A percentile compares a stretch with the other conserved stretches of the same genome.
These are phyloP conservation scores for Aureobasidium sp. DNA, from an alignment of 2,329 filamentous ascomycete species.

Conservation along the genomic window DNA sequence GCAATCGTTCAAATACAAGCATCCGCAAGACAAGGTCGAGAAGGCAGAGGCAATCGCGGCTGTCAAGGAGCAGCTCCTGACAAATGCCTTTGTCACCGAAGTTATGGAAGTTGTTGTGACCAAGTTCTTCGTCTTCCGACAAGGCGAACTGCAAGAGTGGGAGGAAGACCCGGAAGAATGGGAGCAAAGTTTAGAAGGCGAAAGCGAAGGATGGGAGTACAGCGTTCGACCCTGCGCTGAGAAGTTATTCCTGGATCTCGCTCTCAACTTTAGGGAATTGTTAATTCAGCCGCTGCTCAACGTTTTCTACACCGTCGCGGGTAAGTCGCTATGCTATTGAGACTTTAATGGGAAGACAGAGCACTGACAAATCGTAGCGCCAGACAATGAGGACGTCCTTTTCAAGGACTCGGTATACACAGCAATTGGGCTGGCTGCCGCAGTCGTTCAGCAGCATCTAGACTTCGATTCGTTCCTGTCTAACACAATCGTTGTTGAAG, in stretches of 20 bases:
- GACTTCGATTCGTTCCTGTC: constrained; percentile 78
- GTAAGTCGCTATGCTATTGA: constrained; percentile 35
- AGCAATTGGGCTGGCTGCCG: constrained; percentile 77
- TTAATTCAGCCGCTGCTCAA: constrained; percentile 70
- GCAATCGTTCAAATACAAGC: constrained; percentile 77
- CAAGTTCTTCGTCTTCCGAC: constrained; percentile 79
- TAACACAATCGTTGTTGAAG: constrained; percentile 69
- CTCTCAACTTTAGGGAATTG: constrained; percentile 79
- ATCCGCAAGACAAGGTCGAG: constrained; percentile 66
- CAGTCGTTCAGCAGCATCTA: constrained; percentile 64
- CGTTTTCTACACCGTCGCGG: constrained; percentile 74
- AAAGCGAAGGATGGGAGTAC: constrained; percentile 83
- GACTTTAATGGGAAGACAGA: not conserved
- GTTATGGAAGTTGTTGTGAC: constrained; percentile 81
- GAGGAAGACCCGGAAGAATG: constrained; percentile 92
- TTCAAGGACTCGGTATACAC: constrained; percentile 94
- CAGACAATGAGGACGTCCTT: constrained; percentile 61
- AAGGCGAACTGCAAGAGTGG: constrained; percentile 83
- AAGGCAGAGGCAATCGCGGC: constrained; percentile 60
- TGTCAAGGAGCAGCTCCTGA: constrained; percentile 68
- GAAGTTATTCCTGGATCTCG: constrained; percentile 84
- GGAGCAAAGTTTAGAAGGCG: constrained; percentile 78
- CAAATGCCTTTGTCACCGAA: constrained; percentile 66
- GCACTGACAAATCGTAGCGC: constrained; percentile 31
- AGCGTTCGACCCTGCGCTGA: constrained; percentile 88